These are phyloP conservation scores for Triticum urartu DNA, from an alignment of 176 grass and related monocot genomes.

Conservation along the genomic window DNA sequence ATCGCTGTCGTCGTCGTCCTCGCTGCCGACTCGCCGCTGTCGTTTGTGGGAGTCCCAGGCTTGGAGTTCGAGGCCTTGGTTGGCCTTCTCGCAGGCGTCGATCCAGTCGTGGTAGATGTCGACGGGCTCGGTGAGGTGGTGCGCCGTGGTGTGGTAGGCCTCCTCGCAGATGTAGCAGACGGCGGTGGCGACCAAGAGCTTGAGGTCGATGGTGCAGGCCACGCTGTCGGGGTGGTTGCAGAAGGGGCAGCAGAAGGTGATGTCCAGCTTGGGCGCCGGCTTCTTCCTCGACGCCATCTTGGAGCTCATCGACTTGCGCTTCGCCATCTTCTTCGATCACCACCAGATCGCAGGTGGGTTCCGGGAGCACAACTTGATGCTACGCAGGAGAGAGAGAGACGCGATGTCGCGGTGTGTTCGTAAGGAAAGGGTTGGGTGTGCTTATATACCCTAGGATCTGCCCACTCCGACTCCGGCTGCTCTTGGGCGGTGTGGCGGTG, in stretches of 20 bases:
- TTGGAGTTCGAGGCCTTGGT: neutral
- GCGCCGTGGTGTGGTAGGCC: slow-evolving; percentile 27
- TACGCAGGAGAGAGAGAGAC: no score
- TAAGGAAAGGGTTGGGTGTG: no score
- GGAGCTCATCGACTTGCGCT: slow-evolving; percentile 18
- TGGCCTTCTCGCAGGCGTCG: slow-evolving; percentile 29
- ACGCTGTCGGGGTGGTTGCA: slow-evolving; percentile 27
- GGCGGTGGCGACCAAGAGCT: neutral
- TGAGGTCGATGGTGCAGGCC: slow-evolving; percentile 31
- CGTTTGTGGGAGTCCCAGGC: no score
- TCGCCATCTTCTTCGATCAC: neutral
- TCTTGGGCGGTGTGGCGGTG: no score
- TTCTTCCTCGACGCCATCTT: neutral
- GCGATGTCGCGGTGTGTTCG: no score
- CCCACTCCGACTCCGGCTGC: no score
- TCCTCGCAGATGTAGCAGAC: slow-evolving; percentile 11
- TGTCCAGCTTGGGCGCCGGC: slow-evolving; percentile 25
- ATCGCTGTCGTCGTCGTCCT: neutral
- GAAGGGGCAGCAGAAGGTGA: slow-evolving; percentile 29
- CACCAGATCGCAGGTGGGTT: no score
- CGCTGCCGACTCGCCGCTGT: neutral
- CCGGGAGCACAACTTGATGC: no score
- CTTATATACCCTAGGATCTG: no score
- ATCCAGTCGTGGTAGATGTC: slow-evolving; percentile 44
- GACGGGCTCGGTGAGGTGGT: neutral